Evolutionary conservation across 345 rosid species (phyloP).

Genomic region (Lenwebbia sp.): DNA sequence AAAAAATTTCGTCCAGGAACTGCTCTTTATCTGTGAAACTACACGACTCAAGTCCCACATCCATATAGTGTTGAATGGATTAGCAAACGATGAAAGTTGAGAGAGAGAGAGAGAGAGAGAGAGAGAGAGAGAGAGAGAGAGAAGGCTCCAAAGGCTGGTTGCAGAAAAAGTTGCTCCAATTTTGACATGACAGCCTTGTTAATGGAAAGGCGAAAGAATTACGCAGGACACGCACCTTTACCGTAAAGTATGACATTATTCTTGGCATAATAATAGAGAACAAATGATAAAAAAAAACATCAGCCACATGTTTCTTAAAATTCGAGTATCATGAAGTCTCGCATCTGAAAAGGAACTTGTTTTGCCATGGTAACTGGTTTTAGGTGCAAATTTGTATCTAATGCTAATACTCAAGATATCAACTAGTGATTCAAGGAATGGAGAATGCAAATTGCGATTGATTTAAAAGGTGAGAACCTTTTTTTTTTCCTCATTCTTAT

Average conservation of each 20-base stretch:
- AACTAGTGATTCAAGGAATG: background rate
- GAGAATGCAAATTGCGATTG: background rate
- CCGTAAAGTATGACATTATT: background rate
- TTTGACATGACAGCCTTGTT: background rate
- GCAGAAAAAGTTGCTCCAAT: background rate
- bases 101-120: background rate
- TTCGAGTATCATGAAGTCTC: background rate
- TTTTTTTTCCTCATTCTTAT: background rate
- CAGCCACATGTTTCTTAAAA: background rate
- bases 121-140: background rate
- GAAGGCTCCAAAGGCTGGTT: background rate
- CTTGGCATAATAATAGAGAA: background rate
- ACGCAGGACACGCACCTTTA: background rate
- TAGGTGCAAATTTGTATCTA: background rate
- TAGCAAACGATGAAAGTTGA: background rate
- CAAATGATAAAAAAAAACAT: background rate
- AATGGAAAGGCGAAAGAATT: background rate
- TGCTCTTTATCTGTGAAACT: background rate
- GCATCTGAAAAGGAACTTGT: background rate
- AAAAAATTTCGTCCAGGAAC: background rate
- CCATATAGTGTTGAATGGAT: background rate
- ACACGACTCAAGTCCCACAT: background rate
- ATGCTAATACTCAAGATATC: background rate
- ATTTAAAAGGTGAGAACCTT: background rate
- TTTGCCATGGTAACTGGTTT: background rate